phyloP scores from a whole-genome alignment of 768 basidiomycete genomes.

The Thelephora aurantiotincta region DNA sequence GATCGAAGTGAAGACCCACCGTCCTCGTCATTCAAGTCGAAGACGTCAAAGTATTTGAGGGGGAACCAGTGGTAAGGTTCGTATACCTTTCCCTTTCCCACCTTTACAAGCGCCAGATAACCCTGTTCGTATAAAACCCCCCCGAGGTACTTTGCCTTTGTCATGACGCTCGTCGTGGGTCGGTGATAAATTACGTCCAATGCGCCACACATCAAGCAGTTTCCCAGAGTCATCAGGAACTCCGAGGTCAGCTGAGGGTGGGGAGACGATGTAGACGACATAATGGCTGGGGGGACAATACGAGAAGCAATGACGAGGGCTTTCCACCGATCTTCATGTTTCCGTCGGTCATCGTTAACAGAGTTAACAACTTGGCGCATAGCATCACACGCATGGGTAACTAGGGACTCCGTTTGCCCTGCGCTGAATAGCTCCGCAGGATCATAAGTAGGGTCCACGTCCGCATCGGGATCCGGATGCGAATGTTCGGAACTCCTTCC shows the following conservation, averaged over 20 bases:
- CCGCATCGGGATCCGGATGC: neutral
- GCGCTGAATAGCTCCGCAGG: neutral
- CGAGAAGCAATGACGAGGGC: slow-evolving; percentile 57
- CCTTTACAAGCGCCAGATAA: slow-evolving; percentile 79
- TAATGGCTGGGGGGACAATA: slow-evolving; percentile 23
- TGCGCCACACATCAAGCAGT: slow-evolving; percentile 70
- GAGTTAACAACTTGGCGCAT: slow-evolving; percentile 66
- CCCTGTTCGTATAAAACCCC: slow-evolving; percentile 82
- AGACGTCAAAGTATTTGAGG: slow-evolving; percentile 55
- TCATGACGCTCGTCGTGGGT: slow-evolving; percentile 23
- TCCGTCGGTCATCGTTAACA: slow-evolving; percentile 70
- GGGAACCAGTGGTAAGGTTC: slow-evolving; percentile 86
- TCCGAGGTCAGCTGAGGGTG: slow-evolving; percentile 24
- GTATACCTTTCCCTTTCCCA: slow-evolving; percentile 66
- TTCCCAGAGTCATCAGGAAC: slow-evolving; percentile 67
- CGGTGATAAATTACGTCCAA: slow-evolving; percentile 74
- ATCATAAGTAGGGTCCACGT: too few species aligned
- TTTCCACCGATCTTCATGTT: slow-evolving; percentile 49
- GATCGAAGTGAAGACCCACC: slow-evolving; percentile 33
- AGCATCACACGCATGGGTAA: slow-evolving; percentile 38
- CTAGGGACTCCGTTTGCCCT: slow-evolving; percentile 8
- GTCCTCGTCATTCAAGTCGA: slow-evolving; percentile 55
- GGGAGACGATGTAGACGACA: slow-evolving; percentile 9
- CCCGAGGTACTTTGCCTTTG: slow-evolving; percentile 69
- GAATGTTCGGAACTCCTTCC: neutral